Percentiles rank a stretch among this genome's conserved stretches.
phyloP scores from a whole-genome alignment of 345 rosid species.

The Aurinia saxatilis region DNA sequence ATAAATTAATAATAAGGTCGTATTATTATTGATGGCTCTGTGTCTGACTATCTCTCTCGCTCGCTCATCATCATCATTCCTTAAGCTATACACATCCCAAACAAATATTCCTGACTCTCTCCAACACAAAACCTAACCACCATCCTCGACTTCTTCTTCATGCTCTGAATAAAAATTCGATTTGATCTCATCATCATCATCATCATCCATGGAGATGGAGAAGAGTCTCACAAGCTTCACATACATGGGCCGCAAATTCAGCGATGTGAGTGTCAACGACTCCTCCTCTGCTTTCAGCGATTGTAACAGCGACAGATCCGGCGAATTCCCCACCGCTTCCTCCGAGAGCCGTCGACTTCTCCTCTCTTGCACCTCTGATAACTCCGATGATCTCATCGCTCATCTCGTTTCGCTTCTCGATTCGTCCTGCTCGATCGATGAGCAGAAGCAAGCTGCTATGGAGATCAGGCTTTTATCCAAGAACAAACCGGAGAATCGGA shows the following conservation, averaged over 20 bases:
- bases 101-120: conserved; percentile 21
- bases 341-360: conserved; percentile 56
- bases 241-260: conserved; percentile 41
- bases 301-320: conserved; percentile 94
- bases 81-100: background rate
- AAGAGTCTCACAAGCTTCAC: conserved; percentile 24
- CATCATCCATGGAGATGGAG: conserved; percentile 38
- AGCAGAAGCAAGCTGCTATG: conserved; percentile 93
- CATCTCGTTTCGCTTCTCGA: conserved; percentile 68
- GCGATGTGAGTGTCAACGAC: conserved; percentile 35
- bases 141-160: background rate
- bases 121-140: conserved; percentile 14
- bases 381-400: conserved; percentile 57
- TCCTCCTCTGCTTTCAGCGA: conserved; percentile 80
- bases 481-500: conserved; percentile 79
- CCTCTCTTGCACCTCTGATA: conserved; percentile 61
- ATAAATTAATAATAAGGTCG: background rate
- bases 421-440: conserved; percentile 66
- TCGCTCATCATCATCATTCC: background rate
- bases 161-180: background rate
- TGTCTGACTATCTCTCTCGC: background rate
- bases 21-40: background rate
- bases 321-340: conserved; percentile 66
- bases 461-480: conserved; percentile 88
- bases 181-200: too few species aligned